Conservation (phyloP, 2,329 filamentous ascomycete genomes). For the Penicillium hordei region DNA sequence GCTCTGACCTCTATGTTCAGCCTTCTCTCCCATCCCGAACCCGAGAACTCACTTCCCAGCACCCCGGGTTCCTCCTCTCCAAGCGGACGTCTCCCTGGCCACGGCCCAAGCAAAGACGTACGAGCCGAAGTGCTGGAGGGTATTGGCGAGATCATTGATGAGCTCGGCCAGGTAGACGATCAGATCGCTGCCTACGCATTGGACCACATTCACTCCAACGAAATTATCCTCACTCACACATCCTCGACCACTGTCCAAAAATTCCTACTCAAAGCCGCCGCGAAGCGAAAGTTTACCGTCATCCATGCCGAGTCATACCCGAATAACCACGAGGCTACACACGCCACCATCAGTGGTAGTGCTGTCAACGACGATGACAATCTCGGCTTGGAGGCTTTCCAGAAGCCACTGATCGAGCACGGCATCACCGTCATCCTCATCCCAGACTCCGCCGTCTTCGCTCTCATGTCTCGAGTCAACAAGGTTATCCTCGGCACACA, state of each 20-base stretch:
- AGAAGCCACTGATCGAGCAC: slow-evolving; percentile 72
- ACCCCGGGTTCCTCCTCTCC: slow-evolving; percentile 37
- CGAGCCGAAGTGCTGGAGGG: slow-evolving; percentile 90
- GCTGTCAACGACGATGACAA: slow-evolving; percentile 51
- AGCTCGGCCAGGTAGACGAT: slow-evolving; percentile 88
- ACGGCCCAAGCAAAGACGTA: slow-evolving; percentile 59
- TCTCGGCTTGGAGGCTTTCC: slow-evolving; percentile 56
- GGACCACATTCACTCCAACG: slow-evolving; percentile 89
- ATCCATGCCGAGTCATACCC: slow-evolving; percentile 75
- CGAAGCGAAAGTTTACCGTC: slow-evolving; percentile 88
- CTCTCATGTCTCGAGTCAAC: slow-evolving; percentile 92
- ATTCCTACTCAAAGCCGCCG: slow-evolving; percentile 82
- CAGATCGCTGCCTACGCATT: slow-evolving; percentile 87
- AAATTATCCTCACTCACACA: slow-evolving; percentile 86
- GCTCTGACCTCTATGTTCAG: slow-evolving; percentile 77
- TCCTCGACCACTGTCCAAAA: slow-evolving; percentile 84
- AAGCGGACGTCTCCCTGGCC: slow-evolving; percentile 34
- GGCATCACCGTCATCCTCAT: slow-evolving; percentile 83
- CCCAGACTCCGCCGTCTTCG: slow-evolving; percentile 80
- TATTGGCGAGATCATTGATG: slow-evolving; percentile 93
- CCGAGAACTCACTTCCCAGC: slow-evolving; percentile 45
- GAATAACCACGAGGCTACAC: slow-evolving; percentile 65
- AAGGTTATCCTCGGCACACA: slow-evolving; percentile 91
- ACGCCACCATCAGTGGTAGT: slow-evolving; percentile 60
- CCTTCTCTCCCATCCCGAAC: slow-evolving; percentile 69